These are phyloP conservation scores for Talaromyces thailandensis DNA, from an alignment of 495 filamentous ascomycete species.

Conservation along the genomic window DNA sequence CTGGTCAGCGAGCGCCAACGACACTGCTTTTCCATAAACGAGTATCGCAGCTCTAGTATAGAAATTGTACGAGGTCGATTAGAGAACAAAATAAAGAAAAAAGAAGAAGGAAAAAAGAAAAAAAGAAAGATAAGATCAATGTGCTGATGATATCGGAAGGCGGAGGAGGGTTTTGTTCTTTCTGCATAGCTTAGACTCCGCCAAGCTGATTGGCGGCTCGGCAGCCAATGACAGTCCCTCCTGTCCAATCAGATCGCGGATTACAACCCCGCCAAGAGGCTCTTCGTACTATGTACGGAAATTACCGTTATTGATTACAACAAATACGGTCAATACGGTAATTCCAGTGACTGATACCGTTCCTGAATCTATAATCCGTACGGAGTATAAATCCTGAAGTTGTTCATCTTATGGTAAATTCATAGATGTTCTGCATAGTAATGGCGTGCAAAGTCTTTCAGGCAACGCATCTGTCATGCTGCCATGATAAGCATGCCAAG, in stretches of 20 bases:
- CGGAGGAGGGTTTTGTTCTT: neutral
- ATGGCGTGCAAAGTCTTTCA: neutral
- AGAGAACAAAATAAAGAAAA: neutral
- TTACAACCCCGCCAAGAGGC: neutral
- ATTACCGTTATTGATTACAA: neutral
- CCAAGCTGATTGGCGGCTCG: neutral
- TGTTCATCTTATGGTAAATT: no score
- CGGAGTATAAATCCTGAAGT: no score
- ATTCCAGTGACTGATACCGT: neutral
- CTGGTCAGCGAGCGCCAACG: neutral
- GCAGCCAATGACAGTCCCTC: neutral
- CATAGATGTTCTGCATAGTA: neutral
- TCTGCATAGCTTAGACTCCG: neutral
- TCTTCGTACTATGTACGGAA: neutral
- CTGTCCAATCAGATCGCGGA: neutral
- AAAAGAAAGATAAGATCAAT: neutral
- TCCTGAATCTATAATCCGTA: no score
- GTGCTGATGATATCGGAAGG: neutral
- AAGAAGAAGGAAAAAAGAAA: no score
- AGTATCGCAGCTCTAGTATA: neutral
- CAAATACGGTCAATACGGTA: neutral
- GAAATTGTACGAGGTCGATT: no score
- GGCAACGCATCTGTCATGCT: neutral
- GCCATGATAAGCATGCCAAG: neutral
- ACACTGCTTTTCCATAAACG: neutral